Base-by-base conservation (phyloP, 331 rosid species). In the Cydonia oblonga region DNA sequence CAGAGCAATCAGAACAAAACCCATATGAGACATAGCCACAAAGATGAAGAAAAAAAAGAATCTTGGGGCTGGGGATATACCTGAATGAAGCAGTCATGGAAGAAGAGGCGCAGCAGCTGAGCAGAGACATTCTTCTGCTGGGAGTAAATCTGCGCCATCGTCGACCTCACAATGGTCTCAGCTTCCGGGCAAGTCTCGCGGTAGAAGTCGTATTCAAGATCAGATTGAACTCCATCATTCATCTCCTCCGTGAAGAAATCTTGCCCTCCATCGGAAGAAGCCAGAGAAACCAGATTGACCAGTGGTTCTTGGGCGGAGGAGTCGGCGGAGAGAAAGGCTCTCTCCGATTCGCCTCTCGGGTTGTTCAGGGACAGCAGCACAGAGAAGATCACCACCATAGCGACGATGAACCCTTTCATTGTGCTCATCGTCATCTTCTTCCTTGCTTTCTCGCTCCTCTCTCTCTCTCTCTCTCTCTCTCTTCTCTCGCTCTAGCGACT, bases 31-130 rank as follows among this genome's bases (percentile, higher is more conserved):
- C 35, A 68, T 75, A 28, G 29, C 20, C 16, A 29, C 9, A 33
- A 20, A 49, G 3, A 33, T 0, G 40, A 62, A 78, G 13, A 33
- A 33, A 7, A 7, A 33, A 8, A 28, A 32, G 58, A 52, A 19
- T 7, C 58, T 52, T 19, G 58, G 23, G n/a, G 60, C 1, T 3
- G 60, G 23, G 23, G 60, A 22, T 60, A 22, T 60, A 18, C 97
- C 87, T 85, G 74, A 56, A 91, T 82, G 84, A 93, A 93, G 86
- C 98, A 93, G 24, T 93, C 98, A 29, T 91, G 97, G 72, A 93
- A 91, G 82, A 87, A 89, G 68, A 93, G 96, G 52, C 96, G 95
- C 5, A 93, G 88, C 22, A 93, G 82, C 72, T 88, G 84, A 1
- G 97, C 83, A 2, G 96, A 75, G 33, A 83, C 77, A 12, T 86